Evolutionary conservation across 2,329 filamentous ascomycete species (phyloP), one percentile per base, ranked within the genome.

Genomic region (Neophaeococcomyces mojaviensis): DNA sequence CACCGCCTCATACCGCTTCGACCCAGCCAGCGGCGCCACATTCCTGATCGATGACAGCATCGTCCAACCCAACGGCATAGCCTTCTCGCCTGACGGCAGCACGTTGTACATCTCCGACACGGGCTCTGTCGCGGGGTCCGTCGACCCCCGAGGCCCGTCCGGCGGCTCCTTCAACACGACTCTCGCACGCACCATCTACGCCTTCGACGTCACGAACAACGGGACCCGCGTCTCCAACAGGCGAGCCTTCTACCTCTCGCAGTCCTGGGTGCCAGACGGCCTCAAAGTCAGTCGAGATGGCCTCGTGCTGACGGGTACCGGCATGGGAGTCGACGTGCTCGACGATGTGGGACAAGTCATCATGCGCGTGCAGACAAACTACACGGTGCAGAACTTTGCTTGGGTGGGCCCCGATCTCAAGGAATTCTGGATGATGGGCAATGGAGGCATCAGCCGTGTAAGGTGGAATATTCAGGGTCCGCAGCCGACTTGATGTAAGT

Each of bases 321-420:
- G 66, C 1, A 55, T 52, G 10, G 66, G 68, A 3, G 62, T 70
- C 4, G 66, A 70, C 55, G 56, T 72, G 13, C 40, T 69, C 19
- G 66, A 69, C 50, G 52, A 55, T 24, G 50, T 55, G 30, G 68
- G 68, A 1, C 58, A 61, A 33, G 54, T 68, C 49, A 55, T 70
- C 19, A 52, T 66, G 37, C 59, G 59, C 12, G 61, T 69, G 9
- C 64, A 69, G 57, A 69, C 67, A n/a, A 67, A 66, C 45, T 68
- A 64, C 48, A 63, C 64, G 2, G 68, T 69, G 33, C 62, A 69
- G 57, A 71, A 71, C 50, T 65, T 71, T 49, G 65, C 63, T 30
- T 71, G 65, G 66, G 64, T 61, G 2, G 67, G 67, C 0, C 50
- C 58, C 6, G 59, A 67, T 54, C 55, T 65, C 39, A 64, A 60